These are phyloP conservation scores for Cichorium intybus DNA, from an alignment of 140 eudicot genomes.

Conservation along the genomic window DNA sequence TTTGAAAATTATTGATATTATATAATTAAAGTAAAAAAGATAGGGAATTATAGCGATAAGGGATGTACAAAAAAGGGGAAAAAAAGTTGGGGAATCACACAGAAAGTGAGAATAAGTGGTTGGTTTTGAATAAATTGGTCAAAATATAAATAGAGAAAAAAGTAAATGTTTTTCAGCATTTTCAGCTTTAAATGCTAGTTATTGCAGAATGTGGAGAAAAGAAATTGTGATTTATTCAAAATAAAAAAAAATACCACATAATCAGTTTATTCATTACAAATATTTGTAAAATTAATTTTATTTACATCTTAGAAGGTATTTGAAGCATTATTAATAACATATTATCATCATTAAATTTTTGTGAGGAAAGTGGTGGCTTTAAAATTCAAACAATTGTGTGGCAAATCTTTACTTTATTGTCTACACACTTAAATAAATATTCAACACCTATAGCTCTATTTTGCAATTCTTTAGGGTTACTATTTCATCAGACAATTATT, in stretches of 20 bases:
- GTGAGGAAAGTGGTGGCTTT: too few relatives aligned
- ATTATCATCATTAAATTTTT: too few relatives aligned
- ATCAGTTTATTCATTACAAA: too few relatives aligned
- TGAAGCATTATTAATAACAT: too few relatives aligned
- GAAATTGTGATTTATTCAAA: background rate
- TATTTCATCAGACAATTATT: background rate
- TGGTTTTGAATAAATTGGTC: background rate
- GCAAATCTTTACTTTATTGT: too few relatives aligned
- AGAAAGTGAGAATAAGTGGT: background rate
- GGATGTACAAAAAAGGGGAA: background rate
- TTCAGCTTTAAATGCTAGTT: too few relatives aligned
- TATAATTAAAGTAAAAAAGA: background rate
- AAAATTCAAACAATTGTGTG: too few relatives aligned
- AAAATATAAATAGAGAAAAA: background rate
- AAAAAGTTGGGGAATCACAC: background rate
- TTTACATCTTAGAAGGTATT: too few relatives aligned
- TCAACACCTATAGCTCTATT: background rate
- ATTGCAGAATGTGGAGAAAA: background rate
- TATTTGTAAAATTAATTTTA: too few relatives aligned
- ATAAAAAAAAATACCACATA: too few relatives aligned
- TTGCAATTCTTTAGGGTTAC: background rate
- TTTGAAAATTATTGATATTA: background rate
- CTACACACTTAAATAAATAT: background rate
- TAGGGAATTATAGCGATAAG: background rate
- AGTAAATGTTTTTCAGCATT: background rate